Base-by-base conservation (phyloP, 352 stramenopile species). In the Plasmopara halstedii region DNA sequence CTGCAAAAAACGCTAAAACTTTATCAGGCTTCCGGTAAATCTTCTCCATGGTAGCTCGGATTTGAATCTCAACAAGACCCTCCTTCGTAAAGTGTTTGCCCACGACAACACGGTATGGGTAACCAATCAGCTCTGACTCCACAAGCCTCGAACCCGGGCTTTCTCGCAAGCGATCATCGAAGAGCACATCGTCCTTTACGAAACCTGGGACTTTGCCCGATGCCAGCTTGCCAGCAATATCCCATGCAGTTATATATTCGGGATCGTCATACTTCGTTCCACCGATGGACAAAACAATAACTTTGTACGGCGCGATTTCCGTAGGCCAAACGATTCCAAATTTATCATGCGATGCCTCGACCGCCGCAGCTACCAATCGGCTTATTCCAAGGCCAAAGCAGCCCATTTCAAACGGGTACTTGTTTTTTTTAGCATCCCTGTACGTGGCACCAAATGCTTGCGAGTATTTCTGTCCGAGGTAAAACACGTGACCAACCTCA, bases 381-480 rank as follows among this genome's bases (percentile, higher is more conserved):
- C 77, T 74, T 42, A 95, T 70, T 40, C 85, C 85, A 61, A 95
- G 82, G 32, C 85, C 85, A 50, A 81, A 95, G 56, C 85, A 95
- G 7, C 82, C 84, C 85, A 95, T 95, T 36, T 90, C 82, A 53
- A 95, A 70, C 23, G 75, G 50, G 7, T 73, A 59, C 15, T 84
- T 75, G 39, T 64, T 64, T 33, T 67, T 67, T 23, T 72, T 72
- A 10, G 47, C 52, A 47, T 70, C 58, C 2, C 62, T 67, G 42
- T 77, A 88, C 35, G 68, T 82, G 11, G 73, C 74, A 22, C 67
- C 53, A 48, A 95, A 87, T 17, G 73, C 64, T 48, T 89, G 87
- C 10, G 80, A 90, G 59, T 95, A 95, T 64, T 91, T 93, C 33
- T 85, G 66, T n/a, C 85, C 84, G 1, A 95, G 61, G 50, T 93